These are phyloP conservation scores for Leishmania mexicana DNA, from an alignment of 208 protist species.

Conservation along the genomic window DNA sequence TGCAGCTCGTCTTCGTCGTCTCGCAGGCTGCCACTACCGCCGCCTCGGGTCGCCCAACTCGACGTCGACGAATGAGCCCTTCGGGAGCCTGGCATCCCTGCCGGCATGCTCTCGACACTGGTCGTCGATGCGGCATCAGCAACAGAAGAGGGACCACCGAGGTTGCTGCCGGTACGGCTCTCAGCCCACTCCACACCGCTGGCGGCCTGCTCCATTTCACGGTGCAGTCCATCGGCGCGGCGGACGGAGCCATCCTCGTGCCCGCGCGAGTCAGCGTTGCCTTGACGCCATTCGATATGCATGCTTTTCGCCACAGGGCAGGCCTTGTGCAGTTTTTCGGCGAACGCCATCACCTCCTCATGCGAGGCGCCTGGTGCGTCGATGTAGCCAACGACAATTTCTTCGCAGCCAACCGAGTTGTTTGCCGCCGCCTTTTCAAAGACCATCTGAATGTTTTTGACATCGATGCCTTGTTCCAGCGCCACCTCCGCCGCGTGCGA, in stretches of 20 bases:
- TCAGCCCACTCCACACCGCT: slow-evolving; percentile 4
- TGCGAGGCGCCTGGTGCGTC: slow-evolving; percentile 67
- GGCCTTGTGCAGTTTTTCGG: slow-evolving; percentile 67
- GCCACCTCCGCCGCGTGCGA: slow-evolving; percentile 88
- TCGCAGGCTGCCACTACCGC: not conserved
- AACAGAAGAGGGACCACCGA: not conserved
- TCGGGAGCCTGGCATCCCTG: slow-evolving; percentile 29
- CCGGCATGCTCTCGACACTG: not conserved
- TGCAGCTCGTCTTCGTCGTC: slow-evolving; percentile 43
- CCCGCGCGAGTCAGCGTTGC: not conserved
- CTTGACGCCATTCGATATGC: slow-evolving; percentile 61
- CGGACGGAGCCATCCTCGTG: not conserved
- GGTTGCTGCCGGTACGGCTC: not conserved
- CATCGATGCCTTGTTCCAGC: slow-evolving; percentile 80
- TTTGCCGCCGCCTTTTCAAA: slow-evolving; percentile 50
- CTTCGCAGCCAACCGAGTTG: slow-evolving; percentile 44
- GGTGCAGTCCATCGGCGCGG: slow-evolving; percentile 1
- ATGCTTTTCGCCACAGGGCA: slow-evolving; percentile 76
- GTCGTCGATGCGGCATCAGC: not conserved
- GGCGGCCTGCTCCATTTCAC: slow-evolving; percentile 12
- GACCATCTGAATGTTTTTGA: slow-evolving; percentile 78
- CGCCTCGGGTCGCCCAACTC: not conserved
- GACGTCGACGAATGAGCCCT: not conserved
- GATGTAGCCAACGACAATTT: slow-evolving; percentile 86
- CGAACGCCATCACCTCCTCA: slow-evolving; percentile 81